These are phyloP conservation scores for Pharus latifolius DNA, from an alignment of 176 grass and related monocot species.

Conservation along the genomic window DNA sequence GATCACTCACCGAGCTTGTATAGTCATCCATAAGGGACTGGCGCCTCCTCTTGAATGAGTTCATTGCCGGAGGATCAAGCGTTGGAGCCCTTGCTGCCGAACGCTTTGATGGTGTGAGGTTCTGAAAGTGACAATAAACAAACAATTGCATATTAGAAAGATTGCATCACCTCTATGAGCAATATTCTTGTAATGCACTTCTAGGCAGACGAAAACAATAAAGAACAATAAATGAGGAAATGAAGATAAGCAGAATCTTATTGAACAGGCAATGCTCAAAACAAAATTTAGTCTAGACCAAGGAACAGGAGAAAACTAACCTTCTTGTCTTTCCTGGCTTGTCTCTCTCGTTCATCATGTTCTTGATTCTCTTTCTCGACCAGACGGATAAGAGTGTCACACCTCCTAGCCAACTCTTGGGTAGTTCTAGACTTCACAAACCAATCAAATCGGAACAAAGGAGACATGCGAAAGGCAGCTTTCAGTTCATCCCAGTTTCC, in stretches of 20 bases:
- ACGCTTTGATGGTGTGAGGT: conserved; percentile 52
- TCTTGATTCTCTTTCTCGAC: conserved; percentile 87
- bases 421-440: conserved; percentile 73
- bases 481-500: conserved; percentile 83
- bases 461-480: conserved; percentile 52
- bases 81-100: conserved; percentile 30
- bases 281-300: neutral
- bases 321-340: conserved; percentile 66
- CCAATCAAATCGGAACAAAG: conserved; percentile 76
- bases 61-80: conserved; percentile 32
- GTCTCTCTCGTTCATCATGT: conserved; percentile 53
- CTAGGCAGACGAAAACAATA: neutral
- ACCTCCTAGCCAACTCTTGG: conserved; percentile 63
- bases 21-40: conserved; percentile 40
- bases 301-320: neutral
- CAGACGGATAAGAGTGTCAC: conserved; percentile 67
- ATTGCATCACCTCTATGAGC: neutral
- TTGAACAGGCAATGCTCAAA: neutral
- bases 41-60: conserved; percentile 42
- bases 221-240: neutral
- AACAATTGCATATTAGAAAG: neutral
- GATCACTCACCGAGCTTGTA: conserved; percentile 30
- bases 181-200: neutral
- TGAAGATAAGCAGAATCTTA: neutral
- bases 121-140: conserved; percentile 16